phyloP scores from a whole-genome alignment of 2,329 filamentous ascomycete species.

The Metarhizium sp. region DNA sequence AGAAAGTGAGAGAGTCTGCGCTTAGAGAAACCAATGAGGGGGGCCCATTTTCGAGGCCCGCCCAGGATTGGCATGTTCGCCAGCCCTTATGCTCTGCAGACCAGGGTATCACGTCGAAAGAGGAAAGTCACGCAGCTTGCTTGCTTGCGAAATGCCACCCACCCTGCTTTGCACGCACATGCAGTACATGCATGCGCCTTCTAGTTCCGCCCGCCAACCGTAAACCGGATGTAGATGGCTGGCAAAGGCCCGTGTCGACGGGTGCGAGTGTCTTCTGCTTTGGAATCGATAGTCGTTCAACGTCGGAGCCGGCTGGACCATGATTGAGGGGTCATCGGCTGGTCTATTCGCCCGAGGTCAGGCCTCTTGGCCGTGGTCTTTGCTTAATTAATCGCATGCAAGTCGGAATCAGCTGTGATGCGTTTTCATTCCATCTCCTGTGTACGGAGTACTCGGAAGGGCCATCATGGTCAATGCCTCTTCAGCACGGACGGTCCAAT shows the following conservation, averaged over 20 bases:
- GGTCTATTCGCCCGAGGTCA: constrained; percentile 2
- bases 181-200: constrained; percentile 1
- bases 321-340: neutral
- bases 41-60: neutral
- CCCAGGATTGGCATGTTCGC: neutral
- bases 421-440: neutral
- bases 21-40: constrained; percentile 34
- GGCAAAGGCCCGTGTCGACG: neutral
- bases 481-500: too few species aligned
- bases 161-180: neutral
- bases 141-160: constrained; percentile 6
- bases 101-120: constrained; percentile 3
- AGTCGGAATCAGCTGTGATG: neutral
- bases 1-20: constrained; percentile 23
- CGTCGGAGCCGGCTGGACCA: neutral
- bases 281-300: neutral
- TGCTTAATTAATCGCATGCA: neutral
- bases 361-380: neutral
- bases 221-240: neutral
- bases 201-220: neutral
- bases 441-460: too few species aligned
- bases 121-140: constrained; percentile 8
- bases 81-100: neutral
- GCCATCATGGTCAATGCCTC: too few species aligned
- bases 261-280: neutral